Evolutionary conservation across 805 yeast species (phyloP), one percentile per base, ranked within the genome.

Genomic region (Danielozyma ontarioensis): DNA sequence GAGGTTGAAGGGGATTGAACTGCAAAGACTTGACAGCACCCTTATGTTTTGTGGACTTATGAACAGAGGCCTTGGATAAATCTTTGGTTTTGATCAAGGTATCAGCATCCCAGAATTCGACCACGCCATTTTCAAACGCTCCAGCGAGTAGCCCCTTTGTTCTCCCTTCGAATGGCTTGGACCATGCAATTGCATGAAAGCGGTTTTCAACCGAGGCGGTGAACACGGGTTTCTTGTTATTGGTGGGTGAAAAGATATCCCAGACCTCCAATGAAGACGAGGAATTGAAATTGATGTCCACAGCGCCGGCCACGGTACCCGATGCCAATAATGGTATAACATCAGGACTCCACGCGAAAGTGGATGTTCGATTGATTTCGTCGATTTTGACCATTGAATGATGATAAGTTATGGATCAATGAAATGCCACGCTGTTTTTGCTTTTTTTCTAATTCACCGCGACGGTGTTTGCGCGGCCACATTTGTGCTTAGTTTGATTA

Each of bases 301-400:
- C 83, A 11, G 96, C 94, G 5, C 97, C 97, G 0, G 97, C 89
- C n/a, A 86, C 83, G 0, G 96, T 83, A 15, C 96, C 98, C 2
- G 96, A 77, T 15, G 88, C 97, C 44, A 93, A 55, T 34, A 76
- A 60, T 13, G 97, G 97, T 40, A 78, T 62, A 27, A 69, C 57
- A 45, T 77, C 84, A 44, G 80, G 76, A 29, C 96, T 85, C 97
- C 97, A 90, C 28, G 97, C 95, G 64, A 93, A 87, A n/a, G 95
- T 80, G 33, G 96, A 89, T 11, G 96, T 85, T 47, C 87, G 74
- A 41, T 76, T 70, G 51, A 86, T 78, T 60, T 89, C 96, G 58
- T 78, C 76, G 46, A 93, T 71, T 62, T 86, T 87, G 48, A 87
- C 90, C 89, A 82, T 80, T 12, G 13, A 13, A 12, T 5, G n/a